Conservation (phyloP, 805 yeast species). For the Yarrowia divulgata region DNA sequence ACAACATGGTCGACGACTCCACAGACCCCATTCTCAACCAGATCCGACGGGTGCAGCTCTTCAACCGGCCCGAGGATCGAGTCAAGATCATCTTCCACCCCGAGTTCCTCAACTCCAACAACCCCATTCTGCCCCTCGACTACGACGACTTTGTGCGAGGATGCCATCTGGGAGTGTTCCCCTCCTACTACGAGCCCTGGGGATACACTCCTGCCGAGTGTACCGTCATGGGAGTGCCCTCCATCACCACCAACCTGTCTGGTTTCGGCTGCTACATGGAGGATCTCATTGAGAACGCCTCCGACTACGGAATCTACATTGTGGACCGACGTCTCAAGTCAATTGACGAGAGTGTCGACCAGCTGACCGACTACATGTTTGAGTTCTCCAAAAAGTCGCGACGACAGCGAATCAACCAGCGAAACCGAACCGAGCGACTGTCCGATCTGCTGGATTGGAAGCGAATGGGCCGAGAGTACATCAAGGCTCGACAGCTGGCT, state of each 20-base stretch:
- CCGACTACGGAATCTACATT: conserved; percentile 95
- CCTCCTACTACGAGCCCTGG: conserved; percentile 99
- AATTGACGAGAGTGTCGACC: conserved; percentile 92
- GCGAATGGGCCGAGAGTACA: conserved; percentile 96
- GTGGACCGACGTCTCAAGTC: conserved; percentile 93
- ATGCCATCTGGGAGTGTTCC: conserved; percentile 97
- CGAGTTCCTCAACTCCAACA: conserved; percentile 91
- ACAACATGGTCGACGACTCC: conserved; percentile 92
- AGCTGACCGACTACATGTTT: conserved; percentile 86
- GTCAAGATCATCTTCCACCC: conserved; percentile 98
- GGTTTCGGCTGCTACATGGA: conserved; percentile 99
- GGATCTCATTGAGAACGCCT: conserved; percentile 90
- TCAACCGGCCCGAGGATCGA: conserved; percentile 87
- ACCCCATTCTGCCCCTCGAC: conserved; percentile 90
- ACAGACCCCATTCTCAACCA: conserved; percentile 91
- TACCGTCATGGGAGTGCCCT: conserved; percentile 99
- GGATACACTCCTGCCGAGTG: conserved; percentile 99
- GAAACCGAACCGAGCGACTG: conserved; percentile 94
- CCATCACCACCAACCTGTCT: conserved; percentile 92
- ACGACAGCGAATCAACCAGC: conserved; percentile 96
- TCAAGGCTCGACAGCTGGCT: conserved; percentile 91
- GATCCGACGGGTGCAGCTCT: conserved; percentile 87
- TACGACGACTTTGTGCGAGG: conserved; percentile 98
- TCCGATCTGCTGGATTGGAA: conserved; percentile 96
- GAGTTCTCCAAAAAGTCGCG: conserved; percentile 87